Base-by-base conservation (phyloP, 2,329 filamentous ascomycete species). In the Botrytis galanthina region DNA sequence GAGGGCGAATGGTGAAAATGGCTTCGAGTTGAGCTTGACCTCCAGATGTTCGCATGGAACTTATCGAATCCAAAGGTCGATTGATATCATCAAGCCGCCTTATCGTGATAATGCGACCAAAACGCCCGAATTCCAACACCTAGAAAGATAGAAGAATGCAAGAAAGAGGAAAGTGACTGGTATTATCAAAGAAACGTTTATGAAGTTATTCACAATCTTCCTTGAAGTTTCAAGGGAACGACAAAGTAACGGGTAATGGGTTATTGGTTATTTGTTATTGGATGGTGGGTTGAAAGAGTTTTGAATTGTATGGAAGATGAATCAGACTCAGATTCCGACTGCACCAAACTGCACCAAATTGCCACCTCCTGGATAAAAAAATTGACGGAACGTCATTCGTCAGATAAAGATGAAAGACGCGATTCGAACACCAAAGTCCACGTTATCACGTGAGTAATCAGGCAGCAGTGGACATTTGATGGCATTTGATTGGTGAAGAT, bases 141-240 rank as follows among this genome's bases (percentile, higher is more conserved):
- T 29, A n/a, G n/a, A 44, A 12, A 10, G 22, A 26, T n/a, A 9
- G 35, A 37, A 18, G 62, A 48, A 26, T 0, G 61, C 4, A 32
- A 39, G 29, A 67, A 37, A n/a, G n/a, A 51, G 44, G 48, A 26
- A 20, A 22, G 35, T 22, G 37, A 39, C n/a, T 37, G 35, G 12
- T n/a, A 20, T 9, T 48, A 14, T 26, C 37, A 32, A 8, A 51
- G 42, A 7, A 32, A 69, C 18, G 32, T 18, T 10, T 32, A 26
- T 37, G 69, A 71, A 61, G 69, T 63, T 71, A 71, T 71, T 63
- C 69, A 46, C 22, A 46, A 29, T 35, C 39, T 48, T 35, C 29
- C 8, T 20, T 9, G 2, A 66, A 26, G 32, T 51, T 26, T 61
- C 22, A 44, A 26, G 10, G 10, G 14, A 22, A 37, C 26, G 20